phyloP scores from a whole-genome alignment of 2,329 filamentous ascomycete genomes.

The Alternaria brassicicola region DNA sequence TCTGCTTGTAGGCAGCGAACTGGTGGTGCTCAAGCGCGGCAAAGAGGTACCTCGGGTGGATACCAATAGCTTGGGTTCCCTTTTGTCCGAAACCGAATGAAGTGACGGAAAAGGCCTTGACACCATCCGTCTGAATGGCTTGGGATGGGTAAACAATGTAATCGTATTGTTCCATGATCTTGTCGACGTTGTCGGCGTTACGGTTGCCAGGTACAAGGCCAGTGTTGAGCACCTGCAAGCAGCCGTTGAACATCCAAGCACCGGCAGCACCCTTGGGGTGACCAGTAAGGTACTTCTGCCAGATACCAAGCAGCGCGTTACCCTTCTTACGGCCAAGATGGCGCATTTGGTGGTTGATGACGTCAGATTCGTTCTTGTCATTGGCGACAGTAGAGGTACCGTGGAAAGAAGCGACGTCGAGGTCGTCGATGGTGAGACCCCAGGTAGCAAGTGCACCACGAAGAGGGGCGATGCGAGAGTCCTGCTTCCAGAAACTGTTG shows the following conservation, averaged over 20 bases:
- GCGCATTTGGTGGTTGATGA: conserved; percentile 93
- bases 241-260: conserved; percentile 99
- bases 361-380: conserved; percentile 99
- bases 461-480: conserved; percentile 89
- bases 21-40: conserved; percentile 88
- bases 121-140: conserved; percentile 93
- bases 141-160: conserved; percentile 97
- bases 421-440: conserved; percentile 96
- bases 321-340: conserved; percentile 96
- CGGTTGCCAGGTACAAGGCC: conserved; percentile 96
- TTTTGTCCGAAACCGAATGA: conserved; percentile 99
- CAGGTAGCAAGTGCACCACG: conserved; percentile 96
- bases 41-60: conserved; percentile 95
- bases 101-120: conserved; percentile 98
- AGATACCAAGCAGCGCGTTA: conserved; percentile 93
- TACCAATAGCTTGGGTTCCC: conserved; percentile 94
- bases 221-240: conserved; percentile 90
- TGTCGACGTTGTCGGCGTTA: conserved; percentile 96
- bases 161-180: conserved; percentile 96
- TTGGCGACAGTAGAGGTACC: conserved; percentile 98
- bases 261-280: conserved; percentile 99
- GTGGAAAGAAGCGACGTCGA: conserved; percentile 96
- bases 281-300: conserved; percentile 99
- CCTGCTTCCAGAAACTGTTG: conserved; percentile 99
- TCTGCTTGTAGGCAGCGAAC: conserved; percentile 81